These are phyloP conservation scores for Cavenderia fasciculata DNA, from an alignment of 78 protist genomes.

Conservation along the genomic window DNA sequence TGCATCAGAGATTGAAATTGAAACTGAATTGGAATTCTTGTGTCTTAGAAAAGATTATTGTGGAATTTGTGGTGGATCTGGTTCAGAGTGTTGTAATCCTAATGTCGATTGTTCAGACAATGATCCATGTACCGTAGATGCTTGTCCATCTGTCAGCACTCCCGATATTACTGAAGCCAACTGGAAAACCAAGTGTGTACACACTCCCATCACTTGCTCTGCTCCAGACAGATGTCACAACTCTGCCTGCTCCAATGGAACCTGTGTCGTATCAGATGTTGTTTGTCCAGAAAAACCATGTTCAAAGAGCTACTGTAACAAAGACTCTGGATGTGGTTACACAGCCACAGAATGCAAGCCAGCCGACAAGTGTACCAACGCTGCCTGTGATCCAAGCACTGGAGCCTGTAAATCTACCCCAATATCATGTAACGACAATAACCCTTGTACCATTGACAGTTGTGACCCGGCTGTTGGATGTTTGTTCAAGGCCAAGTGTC, in stretches of 20 bases:
- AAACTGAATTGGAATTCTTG: conserved; percentile 43
- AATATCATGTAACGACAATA: conserved; percentile 6
- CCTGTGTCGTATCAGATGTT: too few species aligned
- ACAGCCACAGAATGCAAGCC: not conserved
- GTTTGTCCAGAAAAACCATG: too few species aligned
- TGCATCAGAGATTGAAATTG: conserved; percentile 39
- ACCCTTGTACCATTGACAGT: conserved; percentile 6
- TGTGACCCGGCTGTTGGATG: conserved; percentile 29
- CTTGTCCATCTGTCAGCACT: conserved; percentile 23
- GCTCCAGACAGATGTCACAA: conserved; percentile 3
- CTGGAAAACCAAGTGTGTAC: not conserved
- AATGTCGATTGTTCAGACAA: conserved; percentile 10
- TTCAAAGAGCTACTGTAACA: too few species aligned
- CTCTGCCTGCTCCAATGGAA: not conserved
- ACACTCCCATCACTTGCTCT: conserved; percentile 2
- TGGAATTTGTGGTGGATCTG: conserved; percentile 69
- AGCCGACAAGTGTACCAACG: conserved; percentile 27
- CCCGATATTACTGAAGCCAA: too few species aligned
- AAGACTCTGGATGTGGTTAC: conserved; percentile 6
- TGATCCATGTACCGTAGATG: conserved; percentile 42
- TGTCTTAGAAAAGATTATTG: conserved; percentile 49
- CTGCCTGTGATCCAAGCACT: conserved; percentile 3
- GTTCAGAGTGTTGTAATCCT: conserved; percentile 9
- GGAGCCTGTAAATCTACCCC: not conserved
- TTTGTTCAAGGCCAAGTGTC: not conserved